These are phyloP conservation scores for Jatropha podagrica DNA, from an alignment of 441 rosid genomes.

Conservation along the genomic window DNA sequence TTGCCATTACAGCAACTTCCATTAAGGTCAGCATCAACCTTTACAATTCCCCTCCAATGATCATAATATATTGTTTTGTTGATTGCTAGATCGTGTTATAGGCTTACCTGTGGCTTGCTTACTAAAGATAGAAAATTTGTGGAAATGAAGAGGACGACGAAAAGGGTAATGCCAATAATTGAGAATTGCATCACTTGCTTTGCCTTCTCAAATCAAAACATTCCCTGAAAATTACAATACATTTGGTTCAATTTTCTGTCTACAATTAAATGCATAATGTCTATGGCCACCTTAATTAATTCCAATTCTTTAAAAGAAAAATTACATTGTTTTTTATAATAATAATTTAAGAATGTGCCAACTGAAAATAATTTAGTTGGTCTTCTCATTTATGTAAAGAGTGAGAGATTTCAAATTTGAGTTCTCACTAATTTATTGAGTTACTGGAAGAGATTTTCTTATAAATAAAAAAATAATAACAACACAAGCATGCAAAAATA, in stretches of 20 bases:
- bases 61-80: neutral
- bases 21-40: conserved; percentile 12
- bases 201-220: conserved; percentile 4
- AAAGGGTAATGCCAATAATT: conserved; percentile 4
- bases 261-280: conserved; percentile 5
- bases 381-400: too few relatives aligned
- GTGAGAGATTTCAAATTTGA: too few relatives aligned
- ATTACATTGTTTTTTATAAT: too few relatives aligned
- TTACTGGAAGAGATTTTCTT: too few relatives aligned
- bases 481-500: too few relatives aligned
- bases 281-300: neutral
- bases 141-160: neutral
- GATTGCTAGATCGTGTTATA: neutral
- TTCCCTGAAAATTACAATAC: conserved; percentile 23
- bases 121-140: neutral
- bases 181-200: neutral
- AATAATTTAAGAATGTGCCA: too few relatives aligned
- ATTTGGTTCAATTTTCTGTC: conserved; percentile 12
- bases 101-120: neutral
- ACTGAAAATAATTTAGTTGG: too few relatives aligned
- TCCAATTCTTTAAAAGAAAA: too few relatives aligned
- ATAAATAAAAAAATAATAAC: too few relatives aligned
- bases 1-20: conserved; percentile 14
- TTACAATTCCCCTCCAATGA: neutral
- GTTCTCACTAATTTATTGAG: too few relatives aligned